Evolutionary conservation across 148 eudicot species (phyloP).

Genomic region (Polygonum aviculare): DNA sequence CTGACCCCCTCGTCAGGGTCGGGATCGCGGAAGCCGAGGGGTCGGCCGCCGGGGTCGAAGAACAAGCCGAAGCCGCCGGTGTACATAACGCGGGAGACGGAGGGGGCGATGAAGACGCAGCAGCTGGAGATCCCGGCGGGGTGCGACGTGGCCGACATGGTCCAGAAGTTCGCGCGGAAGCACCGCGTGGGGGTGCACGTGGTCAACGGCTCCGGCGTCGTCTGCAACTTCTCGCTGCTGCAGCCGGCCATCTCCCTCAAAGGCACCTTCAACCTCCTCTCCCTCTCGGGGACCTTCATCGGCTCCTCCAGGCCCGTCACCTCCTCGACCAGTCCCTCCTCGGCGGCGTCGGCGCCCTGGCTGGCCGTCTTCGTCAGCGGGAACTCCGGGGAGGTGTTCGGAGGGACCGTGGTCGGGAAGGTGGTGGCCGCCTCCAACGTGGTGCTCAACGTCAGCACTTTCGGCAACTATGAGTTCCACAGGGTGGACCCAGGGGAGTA

Average conservation of each 20-base stretch:
- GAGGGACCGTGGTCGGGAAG: slow-evolving; percentile 21
- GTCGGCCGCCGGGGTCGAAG: slow-evolving; percentile 36
- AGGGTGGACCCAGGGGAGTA: slow-evolving; percentile 3
- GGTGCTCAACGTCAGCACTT: slow-evolving; percentile 13
- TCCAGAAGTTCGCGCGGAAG: slow-evolving; percentile 13
- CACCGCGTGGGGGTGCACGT: slow-evolving; percentile 15
- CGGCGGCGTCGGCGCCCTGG: neutral
- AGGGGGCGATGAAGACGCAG: slow-evolving; percentile 6
- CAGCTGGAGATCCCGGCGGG: slow-evolving; percentile 22
- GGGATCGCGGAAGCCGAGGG: slow-evolving; percentile 14
- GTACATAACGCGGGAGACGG: slow-evolving; percentile 2
- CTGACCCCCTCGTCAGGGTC: neutral
- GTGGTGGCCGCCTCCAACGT: slow-evolving; percentile 17
- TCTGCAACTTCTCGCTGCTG: slow-evolving; percentile 16
- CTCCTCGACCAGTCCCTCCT: neutral
- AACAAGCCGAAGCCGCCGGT: slow-evolving; percentile 23
- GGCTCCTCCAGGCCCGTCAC: slow-evolving; percentile 9
- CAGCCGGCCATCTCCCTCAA: neutral
- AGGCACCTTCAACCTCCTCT: slow-evolving; percentile 18
- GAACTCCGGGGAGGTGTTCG: slow-evolving; percentile 11
- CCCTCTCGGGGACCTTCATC: slow-evolving; percentile 13
- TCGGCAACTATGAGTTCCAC: slow-evolving; percentile 12
- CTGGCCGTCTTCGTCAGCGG: slow-evolving; percentile 13
- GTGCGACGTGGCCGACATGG: slow-evolving; percentile 18
- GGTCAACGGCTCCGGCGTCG: slow-evolving; percentile 16